Evolutionary conservation across 257 asterid genomes (phyloP).

Genomic region (Voacanga thouarsii): DNA sequence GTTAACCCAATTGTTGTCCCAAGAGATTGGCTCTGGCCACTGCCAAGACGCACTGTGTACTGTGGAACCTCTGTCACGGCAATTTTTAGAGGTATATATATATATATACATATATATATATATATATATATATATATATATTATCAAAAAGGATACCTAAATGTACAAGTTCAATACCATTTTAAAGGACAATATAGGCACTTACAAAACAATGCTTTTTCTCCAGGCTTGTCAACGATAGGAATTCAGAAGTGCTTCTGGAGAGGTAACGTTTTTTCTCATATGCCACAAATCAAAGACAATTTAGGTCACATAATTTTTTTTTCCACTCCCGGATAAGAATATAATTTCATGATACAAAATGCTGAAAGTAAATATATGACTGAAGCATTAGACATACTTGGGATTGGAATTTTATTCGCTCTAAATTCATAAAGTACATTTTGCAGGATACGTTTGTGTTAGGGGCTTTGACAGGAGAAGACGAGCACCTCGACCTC

Average conservation of each 20-base stretch:
- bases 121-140: conserved; percentile 19
- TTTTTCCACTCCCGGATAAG: background rate
- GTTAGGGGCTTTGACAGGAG: conserved; percentile 43
- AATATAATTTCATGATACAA: background rate
- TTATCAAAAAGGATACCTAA: conserved; percentile 1
- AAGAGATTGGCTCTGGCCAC: conserved; percentile 66
- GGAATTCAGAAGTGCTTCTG: conserved; percentile 81
- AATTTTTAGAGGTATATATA: conserved; percentile 68
- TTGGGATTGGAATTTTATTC: background rate
- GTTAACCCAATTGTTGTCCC: conserved; percentile 72
- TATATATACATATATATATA: background rate
- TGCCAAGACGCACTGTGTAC: conserved; percentile 77
- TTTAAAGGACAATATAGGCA: background rate
- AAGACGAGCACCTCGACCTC: conserved; percentile 36
- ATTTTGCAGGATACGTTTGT: conserved; percentile 45
- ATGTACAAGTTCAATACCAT: conserved; percentile 18
- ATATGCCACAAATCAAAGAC: conserved; percentile 8
- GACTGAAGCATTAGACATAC: background rate
- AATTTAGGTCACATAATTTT: background rate
- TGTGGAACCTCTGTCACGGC: conserved; percentile 86
- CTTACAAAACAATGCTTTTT: conserved; percentile 22
- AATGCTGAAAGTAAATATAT: conserved; percentile 10
- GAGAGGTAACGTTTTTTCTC: conserved; percentile 60
- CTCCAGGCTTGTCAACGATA: conserved; percentile 69
- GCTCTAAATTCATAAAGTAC: conserved; percentile 11